phyloP scores from a whole-genome alignment of 2,329 filamentous ascomycete species.

The Huntiella abstrusa region DNA sequence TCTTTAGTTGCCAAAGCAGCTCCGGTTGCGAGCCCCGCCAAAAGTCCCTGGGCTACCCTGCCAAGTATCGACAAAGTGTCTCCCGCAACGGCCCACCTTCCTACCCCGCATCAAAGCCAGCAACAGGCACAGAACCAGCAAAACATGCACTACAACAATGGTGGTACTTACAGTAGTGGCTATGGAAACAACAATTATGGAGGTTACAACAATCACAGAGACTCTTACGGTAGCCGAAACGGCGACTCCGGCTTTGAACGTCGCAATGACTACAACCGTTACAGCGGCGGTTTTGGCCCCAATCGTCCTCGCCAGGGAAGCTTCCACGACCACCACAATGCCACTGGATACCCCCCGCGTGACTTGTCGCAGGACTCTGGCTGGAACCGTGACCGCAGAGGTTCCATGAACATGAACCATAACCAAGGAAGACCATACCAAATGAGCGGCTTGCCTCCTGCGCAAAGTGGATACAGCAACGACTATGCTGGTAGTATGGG shows the following conservation, averaged over 20 bases:
- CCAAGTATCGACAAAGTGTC: slow-evolving; percentile 71
- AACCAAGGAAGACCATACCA: slow-evolving; percentile 5
- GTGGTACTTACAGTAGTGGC: not conserved
- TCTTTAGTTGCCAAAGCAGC: slow-evolving; percentile 56
- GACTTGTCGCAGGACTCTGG: slow-evolving; percentile 4
- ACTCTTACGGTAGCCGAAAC: slow-evolving; percentile 4
- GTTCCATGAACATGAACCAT: slow-evolving; percentile 7
- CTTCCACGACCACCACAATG: slow-evolving; percentile 8
- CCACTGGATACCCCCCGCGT: slow-evolving; percentile 9
- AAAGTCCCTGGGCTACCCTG: slow-evolving; percentile 79
- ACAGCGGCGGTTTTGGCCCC: not conserved
- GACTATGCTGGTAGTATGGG: not conserved
- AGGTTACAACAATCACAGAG: not conserved
- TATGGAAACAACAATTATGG: not conserved
- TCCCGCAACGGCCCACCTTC: slow-evolving; percentile 29
- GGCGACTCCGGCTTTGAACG: slow-evolving; percentile 4
- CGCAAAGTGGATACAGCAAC: not conserved
- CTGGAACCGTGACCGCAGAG: slow-evolving; percentile 6
- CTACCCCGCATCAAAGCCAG: slow-evolving; percentile 16
- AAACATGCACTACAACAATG: not conserved
- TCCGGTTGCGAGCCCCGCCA: slow-evolving; percentile 47
- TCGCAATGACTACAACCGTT: slow-evolving; percentile 5
- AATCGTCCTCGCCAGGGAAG: slow-evolving; percentile 8
- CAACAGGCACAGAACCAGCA: slow-evolving; percentile 15
- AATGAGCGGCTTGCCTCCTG: not conserved